Base-by-base conservation (phyloP, 2,329 filamentous ascomycete genomes). In the Akanthomyces uredinophilus region DNA sequence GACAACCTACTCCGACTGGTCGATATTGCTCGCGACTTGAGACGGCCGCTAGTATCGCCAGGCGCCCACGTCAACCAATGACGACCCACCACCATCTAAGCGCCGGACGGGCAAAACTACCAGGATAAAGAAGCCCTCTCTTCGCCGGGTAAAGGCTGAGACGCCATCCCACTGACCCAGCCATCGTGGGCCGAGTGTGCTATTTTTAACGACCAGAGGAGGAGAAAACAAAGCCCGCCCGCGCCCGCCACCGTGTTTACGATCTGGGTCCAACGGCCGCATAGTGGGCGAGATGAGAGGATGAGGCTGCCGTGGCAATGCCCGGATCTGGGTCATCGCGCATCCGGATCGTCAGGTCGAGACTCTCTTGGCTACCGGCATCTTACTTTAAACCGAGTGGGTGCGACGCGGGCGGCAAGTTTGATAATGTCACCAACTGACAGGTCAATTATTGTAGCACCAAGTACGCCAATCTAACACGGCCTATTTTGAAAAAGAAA, bases 381-480 rank as follows among this genome's bases (percentile, higher is more conserved):
- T 50, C 46, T 44, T 39, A 16, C 18, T 27, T 49, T 41, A 13
- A 4, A n/a, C 18, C 20, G 43, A 39, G 32, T 51, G 46, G 46
- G 22, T n/a, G 27, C 13, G 32, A 41, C 14, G 50, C 32, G 24
- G 24, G 20, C 27, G 39, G 41, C 27, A 53, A 50, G 16, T 22
- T 11, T n/a, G 20, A 14, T 13, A 22, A 51, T 22, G 55, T 22
- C 58, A 54, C 29, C 35, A 47, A 68, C 61, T 69, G 69, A 68
- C 65, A 66, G 66, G 65, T 70, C 66, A 69, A 67, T 74, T 73
- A 68, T 74, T 75, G 75, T 66, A 75, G 70, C 74, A 73, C 76
- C 77, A 65, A 16, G 64, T 71, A 77, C 77, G 74, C 78, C 75
- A 70, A 75, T 76, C 73, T 75, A 75, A 62, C 53, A 62, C 53